Conservation (phyloP, 306 rosid species). For the Oxytropis ochrocephala region DNA sequence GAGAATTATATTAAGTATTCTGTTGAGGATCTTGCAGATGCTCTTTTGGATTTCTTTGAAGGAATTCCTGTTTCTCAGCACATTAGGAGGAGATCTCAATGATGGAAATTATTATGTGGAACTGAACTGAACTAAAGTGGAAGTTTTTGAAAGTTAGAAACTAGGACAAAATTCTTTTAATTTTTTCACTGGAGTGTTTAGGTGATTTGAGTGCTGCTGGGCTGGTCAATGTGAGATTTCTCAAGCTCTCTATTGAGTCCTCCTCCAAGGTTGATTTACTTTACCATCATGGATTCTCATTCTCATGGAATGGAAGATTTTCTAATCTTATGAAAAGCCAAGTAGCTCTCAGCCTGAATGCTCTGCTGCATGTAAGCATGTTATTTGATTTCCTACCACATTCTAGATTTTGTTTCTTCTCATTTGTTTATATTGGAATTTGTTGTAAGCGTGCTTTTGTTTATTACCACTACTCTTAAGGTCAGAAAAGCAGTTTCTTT, state of each 20-base stretch:
- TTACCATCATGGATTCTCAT: conserved; percentile 22
- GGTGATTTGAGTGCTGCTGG: conserved; percentile 33
- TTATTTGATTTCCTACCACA: conserved; percentile 52
- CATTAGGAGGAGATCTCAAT: conserved; percentile 80
- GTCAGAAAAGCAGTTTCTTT: conserved; percentile 36
- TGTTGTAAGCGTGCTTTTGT: conserved; percentile 53
- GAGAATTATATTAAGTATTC: conserved; percentile 95
- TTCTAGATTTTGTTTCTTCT: conserved; percentile 59
- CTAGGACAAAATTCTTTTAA: conserved; percentile 80
- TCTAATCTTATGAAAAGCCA: conserved; percentile 28
- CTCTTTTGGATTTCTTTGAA: conserved; percentile 90
- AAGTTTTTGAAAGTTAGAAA: conserved; percentile 51
- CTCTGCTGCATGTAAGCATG: conserved; percentile 93
- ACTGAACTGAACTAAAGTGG: conserved; percentile 20
- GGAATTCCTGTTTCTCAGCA: conserved; percentile 67
- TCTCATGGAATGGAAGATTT: conserved; percentile 10
- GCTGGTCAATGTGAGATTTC: conserved; percentile 37
- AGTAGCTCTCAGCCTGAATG: conserved; percentile 51
- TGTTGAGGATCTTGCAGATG: conserved; percentile 80
- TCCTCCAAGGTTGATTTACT: neutral
- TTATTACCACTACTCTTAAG: conserved; percentile 20
- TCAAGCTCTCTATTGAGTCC: conserved; percentile 31
- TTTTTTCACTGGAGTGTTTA: conserved; percentile 63
- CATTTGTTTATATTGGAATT: conserved; percentile 65
- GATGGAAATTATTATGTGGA: conserved; percentile 6